Evolutionary conservation across 2,329 filamentous ascomycete species (phyloP).

Genomic region (Calonectria hawksworthii): DNA sequence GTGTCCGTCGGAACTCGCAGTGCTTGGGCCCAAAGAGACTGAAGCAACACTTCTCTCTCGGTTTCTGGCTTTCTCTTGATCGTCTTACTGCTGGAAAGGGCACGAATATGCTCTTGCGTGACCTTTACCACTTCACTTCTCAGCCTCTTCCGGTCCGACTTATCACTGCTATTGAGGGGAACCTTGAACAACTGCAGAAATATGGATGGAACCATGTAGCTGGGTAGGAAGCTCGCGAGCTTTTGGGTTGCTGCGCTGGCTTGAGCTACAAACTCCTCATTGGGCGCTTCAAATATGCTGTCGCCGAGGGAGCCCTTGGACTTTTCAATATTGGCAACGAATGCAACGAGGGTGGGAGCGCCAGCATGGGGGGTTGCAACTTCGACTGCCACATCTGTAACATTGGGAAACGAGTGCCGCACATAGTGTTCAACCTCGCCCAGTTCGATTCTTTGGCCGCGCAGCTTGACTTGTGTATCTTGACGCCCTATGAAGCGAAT

Average conservation of each 20-base stretch:
- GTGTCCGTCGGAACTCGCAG: constrained; percentile 48
- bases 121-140: not conserved
- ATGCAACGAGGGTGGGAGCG: not conserved
- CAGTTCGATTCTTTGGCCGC: constrained; percentile 59
- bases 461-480: constrained; percentile 68
- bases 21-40: constrained; percentile 53
- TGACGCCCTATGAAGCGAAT: constrained; percentile 34
- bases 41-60: constrained; percentile 39
- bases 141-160: constrained; percentile 24
- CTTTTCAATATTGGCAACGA: not conserved
- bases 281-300: not conserved
- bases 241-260: not conserved
- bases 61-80: not conserved
- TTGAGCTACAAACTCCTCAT: not conserved
- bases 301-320: not conserved
- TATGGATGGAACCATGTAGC: not conserved
- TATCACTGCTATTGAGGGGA: not conserved
- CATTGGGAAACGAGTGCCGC: not conserved
- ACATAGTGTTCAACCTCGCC: constrained; percentile 1
- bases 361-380: not conserved
- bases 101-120: not conserved
- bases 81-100: not conserved
- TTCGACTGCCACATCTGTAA: not conserved
- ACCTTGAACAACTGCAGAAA: not conserved
- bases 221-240: not conserved